Base-by-base conservation (phyloP, 2,329 filamentous ascomycete genomes). In the Coniochaeta sp. region DNA sequence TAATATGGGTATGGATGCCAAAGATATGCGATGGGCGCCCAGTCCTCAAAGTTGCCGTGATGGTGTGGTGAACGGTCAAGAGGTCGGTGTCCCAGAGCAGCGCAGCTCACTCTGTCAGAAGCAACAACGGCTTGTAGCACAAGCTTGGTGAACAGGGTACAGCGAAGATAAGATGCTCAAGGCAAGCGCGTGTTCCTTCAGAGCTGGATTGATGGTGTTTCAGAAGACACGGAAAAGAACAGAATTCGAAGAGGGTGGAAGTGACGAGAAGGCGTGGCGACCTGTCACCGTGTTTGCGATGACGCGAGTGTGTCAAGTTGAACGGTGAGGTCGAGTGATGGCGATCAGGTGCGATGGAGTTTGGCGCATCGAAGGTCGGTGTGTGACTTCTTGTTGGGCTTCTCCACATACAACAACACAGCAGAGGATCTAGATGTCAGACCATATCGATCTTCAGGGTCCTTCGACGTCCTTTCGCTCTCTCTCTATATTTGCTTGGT, bases 361-460 rank as follows among this genome's bases (percentile, higher is more conserved):
- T 31, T 16, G 40, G 47, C 47, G 47, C 47, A 52, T 52, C 14
- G 14, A n/a, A 8, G 12, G 47, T 31, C 24, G 14, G 14, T 16
- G 14, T n/a, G 47, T 31, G 47, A 17, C 47, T 31, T 24, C 43
- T 52, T 52, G 11, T 28, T 52, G 9, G 22, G 31, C 47, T 52
- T 52, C 24, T 52, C 47, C 47, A 28, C 47, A 31, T 26, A 31
- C 47, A 52, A 52, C 47, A 52, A 52, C 47, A 31, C 5, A 26
- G 24, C 47, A 52, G 16, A 52, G 3, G 24, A 17, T 26, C 47
- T 17, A 17, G 54, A 26, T 19, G 34, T 57, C 34, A 57, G 54
- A 57, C 54, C 54, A 57, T 57, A 34, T 22, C 34, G 54, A 26
- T 57, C 14, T 57, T 57, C 54, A 57, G 34, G 54, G 54, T 34